phyloP scores from a whole-genome alignment of 1,284 basidiomycete species.

The Inonotus obliquus region DNA sequence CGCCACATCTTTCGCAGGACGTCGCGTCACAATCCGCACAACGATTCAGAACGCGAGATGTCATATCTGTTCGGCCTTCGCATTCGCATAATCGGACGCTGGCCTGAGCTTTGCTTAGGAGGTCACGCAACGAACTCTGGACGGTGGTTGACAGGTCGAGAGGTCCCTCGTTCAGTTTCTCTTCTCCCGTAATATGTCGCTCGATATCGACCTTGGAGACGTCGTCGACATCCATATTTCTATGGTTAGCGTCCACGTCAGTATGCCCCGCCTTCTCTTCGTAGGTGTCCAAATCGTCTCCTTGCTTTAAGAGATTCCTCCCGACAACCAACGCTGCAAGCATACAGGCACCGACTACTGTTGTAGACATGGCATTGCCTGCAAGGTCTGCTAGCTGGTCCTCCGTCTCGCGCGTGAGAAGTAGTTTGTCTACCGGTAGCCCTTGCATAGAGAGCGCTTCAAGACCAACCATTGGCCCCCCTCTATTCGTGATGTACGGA shows the following conservation, averaged over 20 bases:
- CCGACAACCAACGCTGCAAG: constrained; percentile 75
- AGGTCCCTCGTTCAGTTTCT: constrained; percentile 54
- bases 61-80: constrained; percentile 82
- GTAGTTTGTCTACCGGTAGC: constrained; percentile 85
- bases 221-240: constrained; percentile 44
- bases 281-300: constrained; percentile 57
- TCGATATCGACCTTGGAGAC: constrained; percentile 31
- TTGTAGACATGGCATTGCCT: constrained; percentile 96
- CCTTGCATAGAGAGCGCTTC: constrained; percentile 94
- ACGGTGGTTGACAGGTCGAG: constrained; percentile 66
- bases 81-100: constrained; percentile 83
- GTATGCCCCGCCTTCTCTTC: constrained; percentile 48
- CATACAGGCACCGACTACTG: constrained; percentile 90
- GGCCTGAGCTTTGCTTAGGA: constrained; percentile 63
- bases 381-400: constrained; percentile 93
- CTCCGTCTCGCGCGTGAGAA: constrained; percentile 89
- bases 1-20: constrained; percentile 83
- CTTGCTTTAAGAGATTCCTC: constrained; percentile 58
- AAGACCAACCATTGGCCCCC: constrained; percentile 92
- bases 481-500: constrained; percentile 91
- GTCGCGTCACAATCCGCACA: constrained; percentile 78
- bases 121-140: constrained; percentile 42
- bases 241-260: constrained; percentile 34
- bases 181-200: constrained; percentile 65
- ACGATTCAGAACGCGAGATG: constrained; percentile 60